Base-by-base conservation (phyloP, 805 yeast species). In the Hanseniaspora occidentalis region DNA sequence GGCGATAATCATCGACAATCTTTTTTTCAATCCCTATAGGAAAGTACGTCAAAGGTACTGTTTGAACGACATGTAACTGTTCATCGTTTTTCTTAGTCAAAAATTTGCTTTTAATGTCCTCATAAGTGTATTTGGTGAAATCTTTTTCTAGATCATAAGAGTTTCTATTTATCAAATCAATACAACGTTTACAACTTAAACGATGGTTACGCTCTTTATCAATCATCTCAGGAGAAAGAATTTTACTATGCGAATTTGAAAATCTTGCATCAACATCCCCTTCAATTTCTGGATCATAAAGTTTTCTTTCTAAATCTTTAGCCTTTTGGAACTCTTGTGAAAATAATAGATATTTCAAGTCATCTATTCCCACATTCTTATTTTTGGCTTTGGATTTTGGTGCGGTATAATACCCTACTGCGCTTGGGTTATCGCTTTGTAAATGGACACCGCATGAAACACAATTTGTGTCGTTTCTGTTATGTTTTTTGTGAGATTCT, bases 31-130 rank as follows among this genome's bases (percentile, higher is more conserved):
- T 58, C 3, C 51, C 47, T 7, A 50, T 50, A 43, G 96, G 95
- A 52, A 84, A 83, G 47, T 84, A 94, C 11, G 69, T 56, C 1
- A 81, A 75, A 26, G 81, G 77, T 8, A 79, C 62, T 1, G 82
- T 74, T 51, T 80, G 77, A 2, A 77, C 84, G 18, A 64, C 47
- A 3, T 42, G 37, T 19, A 11, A 11, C 8, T 21, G 11, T 13
- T 18, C 22, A 11, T 31, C 24, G 36, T 33, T 11, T 4, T 11
- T 33, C 6, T 4, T n/a, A 20, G 11, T 18, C 3, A 33, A 13
- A 19, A 33, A 19, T 18, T 19, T 27, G 4, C 49, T 47, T 42
- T 64, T 39, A 1, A 69, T 56, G 4, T 59, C 56, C 1, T 54
- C 50, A 3, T 57, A 48, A 2, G 63, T 47, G 37, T 43, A 44